Conservation (phyloP, 140 eudicot species). For the Erigeron philadelphicus region DNA sequence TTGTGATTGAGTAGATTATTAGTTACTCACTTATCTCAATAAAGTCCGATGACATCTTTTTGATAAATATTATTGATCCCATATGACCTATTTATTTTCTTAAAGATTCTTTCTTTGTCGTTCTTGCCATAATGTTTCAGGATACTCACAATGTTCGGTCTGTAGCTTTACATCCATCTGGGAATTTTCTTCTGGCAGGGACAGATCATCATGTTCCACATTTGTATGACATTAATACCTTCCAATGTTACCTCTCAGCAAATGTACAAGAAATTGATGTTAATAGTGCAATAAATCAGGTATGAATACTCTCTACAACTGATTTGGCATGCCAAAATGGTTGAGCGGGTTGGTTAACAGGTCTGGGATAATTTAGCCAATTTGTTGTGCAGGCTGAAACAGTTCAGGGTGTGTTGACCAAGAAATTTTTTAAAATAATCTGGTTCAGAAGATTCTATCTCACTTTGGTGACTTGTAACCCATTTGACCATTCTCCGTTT, state of each 20-base stretch:
- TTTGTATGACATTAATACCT: conserved; percentile 75
- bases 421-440: background rate
- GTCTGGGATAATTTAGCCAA: too few relatives aligned
- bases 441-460: background rate
- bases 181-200: conserved; percentile 87
- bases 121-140: conserved; percentile 39
- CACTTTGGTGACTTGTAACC: conserved; percentile 1
- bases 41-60: background rate
- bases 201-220: conserved; percentile 89
- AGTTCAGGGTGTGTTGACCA: background rate
- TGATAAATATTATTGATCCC: background rate
- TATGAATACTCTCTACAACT: conserved; percentile 17
- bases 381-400: background rate
- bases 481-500: background rate
- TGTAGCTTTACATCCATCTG: conserved; percentile 88
- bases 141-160: conserved; percentile 93
- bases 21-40: background rate
- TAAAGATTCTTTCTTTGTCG: background rate
- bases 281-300: conserved; percentile 82
- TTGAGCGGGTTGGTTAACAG: background rate
- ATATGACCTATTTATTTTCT: background rate
- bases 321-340: background rate
- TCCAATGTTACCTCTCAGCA: conserved; percentile 72
- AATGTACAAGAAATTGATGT: conserved; percentile 56
- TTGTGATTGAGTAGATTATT: background rate